phyloP scores from a whole-genome alignment of 2,329 filamentous ascomycete species.

The Venturia carpophila region DNA sequence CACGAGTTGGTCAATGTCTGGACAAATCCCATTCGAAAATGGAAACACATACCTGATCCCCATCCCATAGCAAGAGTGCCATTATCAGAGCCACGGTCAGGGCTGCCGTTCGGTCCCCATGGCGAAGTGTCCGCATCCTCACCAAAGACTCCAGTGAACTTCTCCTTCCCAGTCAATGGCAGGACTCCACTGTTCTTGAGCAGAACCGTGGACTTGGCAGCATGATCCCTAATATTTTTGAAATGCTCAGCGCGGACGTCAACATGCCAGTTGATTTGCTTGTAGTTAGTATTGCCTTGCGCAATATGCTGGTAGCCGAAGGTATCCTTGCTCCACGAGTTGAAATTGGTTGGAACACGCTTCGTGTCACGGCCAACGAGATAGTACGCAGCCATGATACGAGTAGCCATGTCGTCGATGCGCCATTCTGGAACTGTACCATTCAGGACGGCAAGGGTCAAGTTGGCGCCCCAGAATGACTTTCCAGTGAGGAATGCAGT shows the following conservation, averaged over 20 bases:
- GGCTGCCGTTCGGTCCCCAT: slow-evolving; percentile 68
- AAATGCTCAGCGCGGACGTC: slow-evolving; percentile 75
- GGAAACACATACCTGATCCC: slow-evolving; percentile 45
- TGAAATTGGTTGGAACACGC: slow-evolving; percentile 65
- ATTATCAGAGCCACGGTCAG: slow-evolving; percentile 75
- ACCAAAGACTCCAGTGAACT: slow-evolving; percentile 48
- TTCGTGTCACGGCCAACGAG: slow-evolving; percentile 50
- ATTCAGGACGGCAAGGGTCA: slow-evolving; percentile 82
- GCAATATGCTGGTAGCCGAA: slow-evolving; percentile 60
- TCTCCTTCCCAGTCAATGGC: slow-evolving; percentile 39
- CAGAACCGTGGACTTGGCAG: slow-evolving; percentile 73
- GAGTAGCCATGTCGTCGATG: slow-evolving; percentile 83
- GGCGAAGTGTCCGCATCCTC: slow-evolving; percentile 63
- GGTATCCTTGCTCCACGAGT: slow-evolving; percentile 75
- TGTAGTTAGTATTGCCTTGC: slow-evolving; percentile 49
- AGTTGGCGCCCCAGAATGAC: slow-evolving; percentile 76
- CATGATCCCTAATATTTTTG: slow-evolving; percentile 64
- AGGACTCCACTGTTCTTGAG: slow-evolving; percentile 55
- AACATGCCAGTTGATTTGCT: slow-evolving; percentile 68
- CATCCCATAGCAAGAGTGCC: slow-evolving; percentile 83
- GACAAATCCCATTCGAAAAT: not conserved
- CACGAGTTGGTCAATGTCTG: slow-evolving; percentile 29
- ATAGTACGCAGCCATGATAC: slow-evolving; percentile 64
- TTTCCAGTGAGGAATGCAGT: slow-evolving; percentile 63
- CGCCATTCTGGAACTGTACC: slow-evolving; percentile 82